Base-by-base conservation (phyloP, 1,139 yeast genomes). In the Geotrichum aggregatum region DNA sequence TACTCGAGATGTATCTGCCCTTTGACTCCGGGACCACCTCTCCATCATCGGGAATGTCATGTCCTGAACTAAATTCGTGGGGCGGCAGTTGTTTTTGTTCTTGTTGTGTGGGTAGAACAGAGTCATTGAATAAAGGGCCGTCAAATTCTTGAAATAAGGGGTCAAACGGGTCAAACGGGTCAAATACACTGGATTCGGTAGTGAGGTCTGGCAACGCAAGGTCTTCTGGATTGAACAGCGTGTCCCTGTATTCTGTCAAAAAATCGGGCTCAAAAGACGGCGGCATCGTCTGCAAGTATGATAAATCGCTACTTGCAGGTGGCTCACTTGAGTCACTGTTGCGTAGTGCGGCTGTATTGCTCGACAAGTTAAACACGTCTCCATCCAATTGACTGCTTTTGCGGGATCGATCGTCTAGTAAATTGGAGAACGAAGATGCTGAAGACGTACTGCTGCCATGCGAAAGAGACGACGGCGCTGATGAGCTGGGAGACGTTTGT, bases 1-100 rank as follows among this genome's bases (percentile, higher is more conserved):
- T 82, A 68, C 98, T 92, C 63, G 80, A 78, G 70, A 87, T 68
- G 60, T 75, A 66, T 62, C 68, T 73, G 4, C 35, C 43, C 3
- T 56, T 48, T 24, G 62, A 61, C 3, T 66, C 63, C 3, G 64
- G 66, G 33, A 60, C 63, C 2, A 60, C 58, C 41, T 65, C 73
- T 13, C 66, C 70, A 38, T 50, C 45, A 4, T 21, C 43, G 2
- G 28, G 28, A 24, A 24, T 24, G 28, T 24, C 28, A 8, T 5
- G 8, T 8, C 28, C 28, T 24, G 28, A 24, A 24, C 28, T 24
- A 8, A 24, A 5, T n/a, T n/a, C n/a, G n/a, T n/a, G n/a, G n/a
- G n/a, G n/a, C n/a, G n/a, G n/a, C n/a, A n/a, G n/a, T n/a, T n/a
- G n/a, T n/a, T n/a, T n/a, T n/a, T n/a, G n/a, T n/a, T n/a, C n/a